Conservation (phyloP, 2,329 filamentous ascomycete species). For the Paradendryphiella salina region DNA sequence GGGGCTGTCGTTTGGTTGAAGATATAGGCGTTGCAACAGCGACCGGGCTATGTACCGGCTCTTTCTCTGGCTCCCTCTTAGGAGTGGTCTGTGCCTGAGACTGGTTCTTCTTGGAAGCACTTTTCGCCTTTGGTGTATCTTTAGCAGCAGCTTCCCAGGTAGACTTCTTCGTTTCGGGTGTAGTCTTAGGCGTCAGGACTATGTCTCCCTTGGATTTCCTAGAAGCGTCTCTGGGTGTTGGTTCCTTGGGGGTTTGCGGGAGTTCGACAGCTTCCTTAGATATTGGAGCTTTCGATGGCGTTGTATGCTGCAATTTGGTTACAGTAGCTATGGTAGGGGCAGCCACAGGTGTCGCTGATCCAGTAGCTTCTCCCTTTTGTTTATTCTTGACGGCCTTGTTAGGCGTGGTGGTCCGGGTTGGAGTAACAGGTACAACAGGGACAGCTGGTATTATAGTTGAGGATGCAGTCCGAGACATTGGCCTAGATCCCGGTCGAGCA, state of each 20-base stretch:
- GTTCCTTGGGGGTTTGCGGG: constrained; percentile 16
- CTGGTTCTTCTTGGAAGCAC: constrained; percentile 24
- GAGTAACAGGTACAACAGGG: constrained; percentile 48
- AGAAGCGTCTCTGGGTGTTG: constrained; percentile 9
- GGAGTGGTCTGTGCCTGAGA: constrained; percentile 16
- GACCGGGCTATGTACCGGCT: constrained; percentile 5
- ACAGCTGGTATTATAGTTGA: constrained; percentile 43
- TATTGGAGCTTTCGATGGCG: constrained; percentile 23
- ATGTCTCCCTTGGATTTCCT: constrained; percentile 19
- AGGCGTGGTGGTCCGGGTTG: constrained; percentile 38
- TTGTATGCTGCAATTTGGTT: constrained; percentile 18
- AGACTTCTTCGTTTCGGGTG: constrained; percentile 26
- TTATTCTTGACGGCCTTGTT: constrained; percentile 33
- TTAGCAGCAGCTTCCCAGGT: constrained; percentile 19
- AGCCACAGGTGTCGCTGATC: constrained; percentile 1
- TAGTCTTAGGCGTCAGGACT: constrained; percentile 5
- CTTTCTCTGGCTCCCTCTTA: constrained; percentile 13
- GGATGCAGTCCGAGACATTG: constrained; percentile 39
- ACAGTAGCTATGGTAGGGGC: constrained; percentile 3
- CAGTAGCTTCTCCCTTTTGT: constrained; percentile 14
- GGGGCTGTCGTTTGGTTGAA: constrained; percentile 47
- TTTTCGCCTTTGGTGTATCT: constrained; percentile 27
- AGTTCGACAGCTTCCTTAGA: constrained; percentile 17
- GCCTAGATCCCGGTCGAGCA: constrained; percentile 22
- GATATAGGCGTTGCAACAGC: constrained; percentile 15